A percentile compares a stretch with the other conserved stretches of the same genome.
phyloP scores from a whole-genome alignment of 1,139 yeast genomes.

The Suhomyces coccinellae region DNA sequence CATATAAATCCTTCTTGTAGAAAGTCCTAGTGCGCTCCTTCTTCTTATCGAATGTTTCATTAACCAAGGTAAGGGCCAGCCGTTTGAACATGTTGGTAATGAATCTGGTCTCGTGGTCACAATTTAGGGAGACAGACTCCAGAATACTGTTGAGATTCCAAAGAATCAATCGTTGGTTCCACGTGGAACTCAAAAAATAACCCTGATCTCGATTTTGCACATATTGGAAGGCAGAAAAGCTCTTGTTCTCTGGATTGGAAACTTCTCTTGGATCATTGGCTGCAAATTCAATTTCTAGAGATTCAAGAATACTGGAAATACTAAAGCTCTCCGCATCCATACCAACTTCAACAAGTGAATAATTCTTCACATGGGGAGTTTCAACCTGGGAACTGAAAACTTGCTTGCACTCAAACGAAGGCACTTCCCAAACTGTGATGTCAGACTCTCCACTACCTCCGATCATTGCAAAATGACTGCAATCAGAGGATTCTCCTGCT shows the following conservation, averaged over 20 bases:
- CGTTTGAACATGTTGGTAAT: constrained; percentile 11
- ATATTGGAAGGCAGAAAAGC: constrained; percentile 19
- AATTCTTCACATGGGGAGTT: constrained; percentile 34
- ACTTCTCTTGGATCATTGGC: constrained; percentile 13
- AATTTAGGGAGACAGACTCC: constrained; percentile 26
- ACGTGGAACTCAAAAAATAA: constrained; percentile 30
- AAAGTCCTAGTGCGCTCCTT: constrained; percentile 4
- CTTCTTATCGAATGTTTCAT: constrained; percentile 13
- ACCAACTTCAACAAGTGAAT: constrained; percentile 30
- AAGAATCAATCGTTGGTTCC: constrained; percentile 29
- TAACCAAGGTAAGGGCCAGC: constrained; percentile 12
- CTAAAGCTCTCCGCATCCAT: constrained; percentile 24
- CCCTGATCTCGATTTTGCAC: constrained; percentile 6
- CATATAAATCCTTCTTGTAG: constrained; percentile 11
- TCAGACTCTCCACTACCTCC: constrained; percentile 69
- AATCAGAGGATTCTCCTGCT: constrained; percentile 2
- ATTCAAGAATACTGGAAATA: constrained; percentile 18
- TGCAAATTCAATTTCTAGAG: constrained; percentile 13
- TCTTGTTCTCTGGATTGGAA: constrained; percentile 12
- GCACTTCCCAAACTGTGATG: constrained; percentile 76
- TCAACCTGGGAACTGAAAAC: constrained; percentile 42
- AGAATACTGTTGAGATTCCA: constrained; percentile 34
- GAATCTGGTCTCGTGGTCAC: constrained; percentile 13
- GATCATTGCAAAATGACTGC: constrained; percentile 46
- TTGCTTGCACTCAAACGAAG: constrained; percentile 61